phyloP scores from a whole-genome alignment of 805 yeast species.

The Zygoascus ofunaensis region DNA sequence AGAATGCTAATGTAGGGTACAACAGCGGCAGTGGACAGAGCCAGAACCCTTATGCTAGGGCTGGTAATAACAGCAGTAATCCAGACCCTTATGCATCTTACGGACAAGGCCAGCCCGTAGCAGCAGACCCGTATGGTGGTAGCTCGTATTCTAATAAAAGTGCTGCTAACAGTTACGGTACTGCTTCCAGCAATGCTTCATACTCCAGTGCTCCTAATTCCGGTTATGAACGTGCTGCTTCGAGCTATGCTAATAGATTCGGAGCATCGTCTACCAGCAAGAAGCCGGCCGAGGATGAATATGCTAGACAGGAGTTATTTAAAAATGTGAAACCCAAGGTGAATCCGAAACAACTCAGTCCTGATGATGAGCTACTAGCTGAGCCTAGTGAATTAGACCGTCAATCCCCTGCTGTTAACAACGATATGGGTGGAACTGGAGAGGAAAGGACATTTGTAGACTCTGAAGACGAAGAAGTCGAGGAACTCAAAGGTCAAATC shows the following conservation, averaged over 20 bases:
- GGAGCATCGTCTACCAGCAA: conserved; percentile 12
- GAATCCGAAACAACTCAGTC: not conserved
- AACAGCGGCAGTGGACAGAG: not conserved
- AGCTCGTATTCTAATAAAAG: not conserved
- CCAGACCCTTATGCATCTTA: conserved; percentile 9
- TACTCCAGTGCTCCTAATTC: not conserved
- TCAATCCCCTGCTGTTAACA: not conserved
- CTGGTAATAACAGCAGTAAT: not conserved
- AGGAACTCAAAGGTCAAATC: conserved; percentile 72
- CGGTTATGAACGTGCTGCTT: not conserved
- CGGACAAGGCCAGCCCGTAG: too few species aligned
- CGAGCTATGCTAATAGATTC: not conserved
- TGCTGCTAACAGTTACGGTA: not conserved
- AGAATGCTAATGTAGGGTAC: conserved; percentile 8
- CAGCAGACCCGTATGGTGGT: too few species aligned
- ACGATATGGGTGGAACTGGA: conserved; percentile 9
- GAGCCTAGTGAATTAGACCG: conserved; percentile 19
- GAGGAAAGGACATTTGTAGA: conserved; percentile 13
- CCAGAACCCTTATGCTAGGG: conserved; percentile 3
- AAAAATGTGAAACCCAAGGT: conserved; percentile 12
- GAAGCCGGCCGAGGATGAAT: conserved; percentile 15
- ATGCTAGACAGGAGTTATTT: conserved; percentile 23
- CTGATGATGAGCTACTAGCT: conserved; percentile 24
- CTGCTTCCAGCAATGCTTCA: not conserved
- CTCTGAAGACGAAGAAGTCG: conserved; percentile 78